These are phyloP conservation scores for Arabis hirsuta DNA, from an alignment of 345 rosid species.

Conservation along the genomic window DNA sequence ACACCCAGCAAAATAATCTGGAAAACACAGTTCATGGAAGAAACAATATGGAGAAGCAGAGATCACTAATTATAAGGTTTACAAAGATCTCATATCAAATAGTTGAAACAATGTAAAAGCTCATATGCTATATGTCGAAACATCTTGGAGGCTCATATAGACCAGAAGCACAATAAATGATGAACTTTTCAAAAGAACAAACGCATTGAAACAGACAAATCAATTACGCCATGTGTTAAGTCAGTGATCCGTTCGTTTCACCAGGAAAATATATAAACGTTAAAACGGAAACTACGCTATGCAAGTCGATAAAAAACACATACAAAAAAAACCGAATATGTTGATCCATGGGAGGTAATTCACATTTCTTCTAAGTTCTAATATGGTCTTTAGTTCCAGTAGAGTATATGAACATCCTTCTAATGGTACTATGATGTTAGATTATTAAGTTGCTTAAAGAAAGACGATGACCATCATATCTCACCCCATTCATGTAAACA, in stretches of 20 bases:
- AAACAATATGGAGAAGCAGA: slow-evolving; percentile 11
- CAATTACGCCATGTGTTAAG: background rate
- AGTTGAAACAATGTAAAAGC: slow-evolving; percentile 3
- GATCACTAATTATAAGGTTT: background rate
- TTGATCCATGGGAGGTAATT: background rate
- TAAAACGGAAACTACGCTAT: background rate
- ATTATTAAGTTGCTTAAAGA: background rate
- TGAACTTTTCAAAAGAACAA: too few relatives aligned
- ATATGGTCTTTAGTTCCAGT: background rate
- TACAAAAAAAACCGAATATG: background rate
- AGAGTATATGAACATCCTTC: background rate
- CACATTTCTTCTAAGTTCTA: too few relatives aligned
- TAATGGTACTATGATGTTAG: background rate
- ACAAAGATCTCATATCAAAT: background rate
- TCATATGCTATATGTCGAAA: background rate
- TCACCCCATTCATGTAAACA: slow-evolving; percentile 6
- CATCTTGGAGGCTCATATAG: background rate
- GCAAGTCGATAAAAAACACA: background rate
- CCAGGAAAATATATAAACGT: slow-evolving; percentile 2
- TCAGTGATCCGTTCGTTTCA: background rate
- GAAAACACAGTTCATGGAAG: slow-evolving; percentile 9
- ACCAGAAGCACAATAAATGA: background rate
- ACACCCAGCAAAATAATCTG: background rate
- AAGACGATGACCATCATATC: background rate
- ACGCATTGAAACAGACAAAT: background rate